Percentiles rank a stretch among this genome's conserved stretches.
Evolutionary conservation across 2,329 filamentous ascomycete species (phyloP).

Genomic region (Furcasterigmium furcatum): DNA sequence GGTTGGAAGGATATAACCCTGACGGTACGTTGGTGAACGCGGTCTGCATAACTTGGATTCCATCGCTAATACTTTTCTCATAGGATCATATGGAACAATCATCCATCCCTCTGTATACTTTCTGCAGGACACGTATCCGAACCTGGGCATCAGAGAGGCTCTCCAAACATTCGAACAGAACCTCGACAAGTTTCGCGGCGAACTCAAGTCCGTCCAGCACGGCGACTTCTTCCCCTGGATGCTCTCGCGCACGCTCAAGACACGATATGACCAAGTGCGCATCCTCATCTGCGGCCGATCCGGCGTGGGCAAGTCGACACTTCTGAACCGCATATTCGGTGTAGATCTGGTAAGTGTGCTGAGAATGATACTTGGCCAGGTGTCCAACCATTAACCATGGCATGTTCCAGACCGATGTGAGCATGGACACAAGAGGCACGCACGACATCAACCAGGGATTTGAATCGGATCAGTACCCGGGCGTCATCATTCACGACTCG

Average conservation of each 20-base stretch:
- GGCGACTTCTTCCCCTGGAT: conserved; percentile 2
- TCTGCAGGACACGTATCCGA: conserved; percentile 6
- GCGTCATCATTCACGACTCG: conserved; percentile 22
- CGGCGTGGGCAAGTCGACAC: conserved; percentile 20
- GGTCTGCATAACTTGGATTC: too few species aligned
- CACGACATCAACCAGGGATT: conserved; percentile 22
- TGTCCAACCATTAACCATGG: too few species aligned
- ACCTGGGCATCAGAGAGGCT: conserved; percentile 3
- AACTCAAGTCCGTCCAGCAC: background rate
- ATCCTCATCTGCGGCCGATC: conserved; percentile 22
- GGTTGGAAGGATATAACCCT: background rate
- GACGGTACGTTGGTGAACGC: background rate
- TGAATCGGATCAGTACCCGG: conserved; percentile 19
- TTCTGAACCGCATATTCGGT: conserved; percentile 22
- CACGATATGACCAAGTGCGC: conserved; percentile 1
- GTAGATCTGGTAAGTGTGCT: conserved; percentile 9
- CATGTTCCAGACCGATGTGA: conserved; percentile 18
- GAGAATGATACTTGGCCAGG: background rate
- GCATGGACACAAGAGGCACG: conserved; percentile 16
- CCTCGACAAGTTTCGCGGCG: background rate
- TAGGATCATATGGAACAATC: conserved; percentile 5
- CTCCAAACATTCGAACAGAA: background rate
- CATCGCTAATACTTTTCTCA: too few species aligned
- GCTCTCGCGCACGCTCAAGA: background rate
- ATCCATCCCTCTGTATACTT: conserved; percentile 10